Conservation (phyloP, 2,329 filamentous ascomycete genomes). For the Colletotrichum cordylinicola region DNA sequence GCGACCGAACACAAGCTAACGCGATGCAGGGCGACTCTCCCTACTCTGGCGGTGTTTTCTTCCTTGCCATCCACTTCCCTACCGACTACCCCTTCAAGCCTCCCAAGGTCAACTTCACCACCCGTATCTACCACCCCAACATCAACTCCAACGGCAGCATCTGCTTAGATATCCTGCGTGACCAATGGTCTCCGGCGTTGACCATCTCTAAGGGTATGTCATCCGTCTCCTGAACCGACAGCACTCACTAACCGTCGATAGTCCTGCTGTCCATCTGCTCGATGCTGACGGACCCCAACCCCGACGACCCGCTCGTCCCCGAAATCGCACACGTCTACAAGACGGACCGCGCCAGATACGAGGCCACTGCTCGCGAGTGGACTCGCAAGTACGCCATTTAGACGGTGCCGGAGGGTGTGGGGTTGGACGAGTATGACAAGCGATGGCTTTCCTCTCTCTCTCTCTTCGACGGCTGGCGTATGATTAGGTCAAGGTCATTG, state of each 20-base stretch:
- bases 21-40: slow-evolving; percentile 81
- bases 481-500: slow-evolving; percentile 20
- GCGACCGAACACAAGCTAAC: background rate
- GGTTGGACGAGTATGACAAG: slow-evolving; percentile 16
- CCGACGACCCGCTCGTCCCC: slow-evolving; percentile 96
- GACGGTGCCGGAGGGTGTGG: slow-evolving; percentile 24
- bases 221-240: background rate
- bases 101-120: slow-evolving; percentile 99
- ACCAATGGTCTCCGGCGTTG: slow-evolving; percentile 98
- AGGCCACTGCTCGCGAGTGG: slow-evolving; percentile 97
- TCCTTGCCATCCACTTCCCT: slow-evolving; percentile 98
- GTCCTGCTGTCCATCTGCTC: slow-evolving; percentile 99
- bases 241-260: slow-evolving; percentile 39
- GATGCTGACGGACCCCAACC: slow-evolving; percentile 99
- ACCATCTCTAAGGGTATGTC: slow-evolving; percentile 94
- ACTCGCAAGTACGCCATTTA: slow-evolving; percentile 99
- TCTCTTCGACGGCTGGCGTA: slow-evolving; percentile 21
- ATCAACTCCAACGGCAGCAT: slow-evolving; percentile 99
- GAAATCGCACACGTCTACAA: slow-evolving; percentile 99
- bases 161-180: slow-evolving; percentile 96
- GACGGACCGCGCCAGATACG: slow-evolving; percentile 94
- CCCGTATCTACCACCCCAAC: slow-evolving; percentile 99
- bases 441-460: slow-evolving; percentile 18
- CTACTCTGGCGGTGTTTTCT: slow-evolving; percentile 98
- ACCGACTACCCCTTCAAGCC: slow-evolving; percentile 99